These are phyloP conservation scores for Luzula sylvatica DNA, from an alignment of 176 grass and related monocot genomes.

Conservation along the genomic window DNA sequence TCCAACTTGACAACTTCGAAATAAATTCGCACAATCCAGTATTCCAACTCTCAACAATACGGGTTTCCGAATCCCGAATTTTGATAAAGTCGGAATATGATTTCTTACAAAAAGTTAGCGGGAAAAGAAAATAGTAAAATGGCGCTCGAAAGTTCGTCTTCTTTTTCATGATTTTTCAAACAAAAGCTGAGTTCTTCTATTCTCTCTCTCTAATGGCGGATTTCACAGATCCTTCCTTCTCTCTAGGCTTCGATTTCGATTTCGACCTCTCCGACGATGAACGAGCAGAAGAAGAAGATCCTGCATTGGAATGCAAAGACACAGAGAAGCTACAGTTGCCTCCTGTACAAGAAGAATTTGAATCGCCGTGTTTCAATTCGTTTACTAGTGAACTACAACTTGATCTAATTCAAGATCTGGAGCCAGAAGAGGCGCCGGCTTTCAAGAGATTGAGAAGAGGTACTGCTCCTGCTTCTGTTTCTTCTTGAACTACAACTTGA, in stretches of 20 bases:
- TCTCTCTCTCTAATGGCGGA: conserved; percentile 35
- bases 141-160: no score
- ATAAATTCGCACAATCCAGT: no score
- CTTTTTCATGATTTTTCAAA: no score
- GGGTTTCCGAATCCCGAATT: no score
- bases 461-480: neutral
- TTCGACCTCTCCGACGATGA: conserved; percentile 25
- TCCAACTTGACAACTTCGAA: no score
- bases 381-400: conserved; percentile 19
- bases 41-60: no score
- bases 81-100: neutral
- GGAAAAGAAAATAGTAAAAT: no score
- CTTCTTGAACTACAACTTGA: neutral
- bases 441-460: conserved; percentile 56
- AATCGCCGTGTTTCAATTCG: conserved; percentile 33
- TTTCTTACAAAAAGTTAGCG: neutral
- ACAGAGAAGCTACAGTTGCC: neutral
- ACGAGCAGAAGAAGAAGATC: conserved; percentile 25
- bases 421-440: neutral
- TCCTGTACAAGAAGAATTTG: conserved; percentile 3
- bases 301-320: neutral
- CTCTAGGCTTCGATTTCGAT: conserved; percentile 47
- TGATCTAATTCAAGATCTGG: conserved; percentile 10
- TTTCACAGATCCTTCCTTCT: conserved; percentile 55
- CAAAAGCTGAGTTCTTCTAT: neutral